These are phyloP conservation scores for Haplosporangium sp. DNA, from an alignment of 371 early-diverging fungal genomes.

Conservation along the genomic window DNA sequence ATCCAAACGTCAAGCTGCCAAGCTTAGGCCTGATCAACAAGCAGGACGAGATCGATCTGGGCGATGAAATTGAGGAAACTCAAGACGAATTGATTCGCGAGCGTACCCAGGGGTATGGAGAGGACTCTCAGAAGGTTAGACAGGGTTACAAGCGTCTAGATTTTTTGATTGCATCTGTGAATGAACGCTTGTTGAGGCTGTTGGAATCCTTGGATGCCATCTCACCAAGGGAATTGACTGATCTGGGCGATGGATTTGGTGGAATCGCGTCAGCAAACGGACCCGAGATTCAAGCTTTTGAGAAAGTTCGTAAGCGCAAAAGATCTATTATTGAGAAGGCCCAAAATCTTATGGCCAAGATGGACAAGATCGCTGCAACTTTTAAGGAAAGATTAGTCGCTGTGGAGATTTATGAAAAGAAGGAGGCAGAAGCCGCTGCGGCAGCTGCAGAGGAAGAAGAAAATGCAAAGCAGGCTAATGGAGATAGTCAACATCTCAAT, in stretches of 20 bases:
- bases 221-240: constrained; percentile 45
- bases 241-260: constrained; percentile 39
- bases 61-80: constrained; percentile 30
- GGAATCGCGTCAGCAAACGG: constrained; percentile 28
- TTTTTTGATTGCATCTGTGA: constrained; percentile 33
- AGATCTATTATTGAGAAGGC: constrained; percentile 29
- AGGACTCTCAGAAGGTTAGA: constrained; percentile 36
- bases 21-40: constrained; percentile 24
- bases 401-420: constrained; percentile 27
- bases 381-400: constrained; percentile 37
- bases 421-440: constrained; percentile 21
- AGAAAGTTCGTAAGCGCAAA: constrained; percentile 50
- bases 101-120: constrained; percentile 23
- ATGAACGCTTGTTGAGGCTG: constrained; percentile 34
- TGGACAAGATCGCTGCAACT: constrained; percentile 32
- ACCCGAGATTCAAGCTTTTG: constrained; percentile 37
- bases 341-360: constrained; percentile 32
- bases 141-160: constrained; percentile 49
- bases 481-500: constrained; percentile 7
- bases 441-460: constrained; percentile 9
- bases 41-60: constrained; percentile 29
- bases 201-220: constrained; percentile 43
- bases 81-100: constrained; percentile 41
- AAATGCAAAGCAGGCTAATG: not conserved
- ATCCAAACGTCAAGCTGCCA: constrained; percentile 25